phyloP scores from a whole-genome alignment of 371 early-diverging fungal genomes.

The Syncephalastrum racemosum region DNA sequence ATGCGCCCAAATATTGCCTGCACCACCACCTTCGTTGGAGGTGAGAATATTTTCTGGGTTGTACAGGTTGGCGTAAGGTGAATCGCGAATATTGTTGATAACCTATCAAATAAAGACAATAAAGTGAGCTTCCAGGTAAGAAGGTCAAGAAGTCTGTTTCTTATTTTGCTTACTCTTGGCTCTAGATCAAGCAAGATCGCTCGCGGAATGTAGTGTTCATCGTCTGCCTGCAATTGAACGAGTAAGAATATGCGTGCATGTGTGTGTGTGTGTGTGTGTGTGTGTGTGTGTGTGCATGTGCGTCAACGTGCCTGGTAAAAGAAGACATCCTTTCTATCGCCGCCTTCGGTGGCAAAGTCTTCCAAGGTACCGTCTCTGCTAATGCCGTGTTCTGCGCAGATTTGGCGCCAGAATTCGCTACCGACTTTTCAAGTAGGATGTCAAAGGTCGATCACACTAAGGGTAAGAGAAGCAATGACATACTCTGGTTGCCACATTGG shows the following conservation, averaged over 20 bases:
- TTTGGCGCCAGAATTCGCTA: conserved; percentile 90
- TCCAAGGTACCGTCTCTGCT: conserved; percentile 81
- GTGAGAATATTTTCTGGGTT: conserved; percentile 92
- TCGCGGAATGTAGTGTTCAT: conserved; percentile 93
- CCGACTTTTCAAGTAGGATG: conserved; percentile 62
- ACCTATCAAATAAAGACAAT: conserved; percentile 44
- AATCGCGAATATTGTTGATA: conserved; percentile 69
- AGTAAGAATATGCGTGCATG: not conserved
- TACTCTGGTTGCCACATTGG: conserved; percentile 98
- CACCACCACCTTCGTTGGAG: conserved; percentile 92
- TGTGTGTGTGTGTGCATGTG: too few relatives aligned
- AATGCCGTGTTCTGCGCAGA: conserved; percentile 92
- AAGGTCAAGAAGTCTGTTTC: not conserved
- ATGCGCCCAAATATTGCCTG: conserved; percentile 95
- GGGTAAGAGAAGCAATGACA: conserved; percentile 1
- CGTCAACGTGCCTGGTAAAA: conserved; percentile 94
- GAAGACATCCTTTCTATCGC: conserved; percentile 98
- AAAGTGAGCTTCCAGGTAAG: not conserved
- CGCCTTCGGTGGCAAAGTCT: conserved; percentile 84
- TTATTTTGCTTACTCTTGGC: conserved; percentile 73
- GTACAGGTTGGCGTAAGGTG: conserved; percentile 78
- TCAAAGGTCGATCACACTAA: not conserved
- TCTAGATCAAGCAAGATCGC: conserved; percentile 91
- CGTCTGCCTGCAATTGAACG: conserved; percentile 71
- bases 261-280: conserved; percentile 1